Evolutionary conservation across 176 grass and related monocot genomes (phyloP).

Genomic region (Oryza coarctata): DNA sequence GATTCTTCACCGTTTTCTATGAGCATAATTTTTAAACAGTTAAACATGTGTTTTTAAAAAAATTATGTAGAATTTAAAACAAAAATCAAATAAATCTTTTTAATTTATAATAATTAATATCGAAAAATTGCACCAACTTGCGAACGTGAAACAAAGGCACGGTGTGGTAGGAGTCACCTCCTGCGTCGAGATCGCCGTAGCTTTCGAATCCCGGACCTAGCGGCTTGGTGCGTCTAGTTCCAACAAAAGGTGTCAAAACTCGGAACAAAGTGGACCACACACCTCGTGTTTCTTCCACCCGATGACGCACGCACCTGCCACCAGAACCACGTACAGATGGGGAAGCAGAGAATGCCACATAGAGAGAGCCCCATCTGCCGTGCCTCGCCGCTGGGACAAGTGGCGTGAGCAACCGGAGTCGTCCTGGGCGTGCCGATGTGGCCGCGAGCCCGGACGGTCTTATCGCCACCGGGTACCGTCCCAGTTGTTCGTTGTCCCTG

Average conservation of each 20-base stretch:
- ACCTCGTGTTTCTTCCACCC: not conserved
- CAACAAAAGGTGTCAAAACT: not conserved
- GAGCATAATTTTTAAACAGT: too few species aligned
- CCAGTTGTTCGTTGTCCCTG: not conserved
- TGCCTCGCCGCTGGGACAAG: not conserved
- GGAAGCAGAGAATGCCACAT: not conserved
- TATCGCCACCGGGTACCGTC: not conserved
- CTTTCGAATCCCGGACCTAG: not conserved
- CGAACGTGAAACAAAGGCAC: too few species aligned
- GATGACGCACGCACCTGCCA: not conserved
- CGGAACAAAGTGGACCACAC: not conserved
- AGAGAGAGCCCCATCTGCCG: too few species aligned
- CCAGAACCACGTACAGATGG: not conserved
- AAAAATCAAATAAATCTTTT: too few species aligned
- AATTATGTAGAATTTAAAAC: too few species aligned
- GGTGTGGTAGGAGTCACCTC: not conserved
- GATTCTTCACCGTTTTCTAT: too few species aligned
- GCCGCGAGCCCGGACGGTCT: not conserved
- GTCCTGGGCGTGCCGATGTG: not conserved
- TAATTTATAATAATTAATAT: too few species aligned
- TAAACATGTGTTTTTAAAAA: too few species aligned
- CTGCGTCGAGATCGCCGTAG: conserved; percentile 28
- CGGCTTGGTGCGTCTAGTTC: not conserved
- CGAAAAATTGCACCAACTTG: too few species aligned
- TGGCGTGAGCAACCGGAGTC: not conserved